Base-by-base conservation (phyloP, 2,329 filamentous ascomycete genomes). In the Trichoderma oligosporum region DNA sequence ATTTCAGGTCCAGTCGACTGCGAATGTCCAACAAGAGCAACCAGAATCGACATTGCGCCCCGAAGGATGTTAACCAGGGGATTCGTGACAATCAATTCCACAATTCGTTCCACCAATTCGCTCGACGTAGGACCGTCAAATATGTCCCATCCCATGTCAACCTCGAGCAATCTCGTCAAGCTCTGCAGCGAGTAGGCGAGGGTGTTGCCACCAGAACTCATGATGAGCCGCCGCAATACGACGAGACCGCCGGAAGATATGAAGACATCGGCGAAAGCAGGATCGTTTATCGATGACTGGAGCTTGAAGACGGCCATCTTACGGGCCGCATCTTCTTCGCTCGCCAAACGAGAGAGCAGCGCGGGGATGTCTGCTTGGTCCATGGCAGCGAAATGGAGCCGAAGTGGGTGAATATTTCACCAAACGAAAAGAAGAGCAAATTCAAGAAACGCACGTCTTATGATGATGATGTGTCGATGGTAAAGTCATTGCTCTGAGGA, bases 241-340 rank as follows among this genome's bases (percentile, higher is more conserved):
- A 85, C 81, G 62, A 97, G 80, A 4, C 94, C 94, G 57, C 91
- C 91, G 48, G 91, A 89, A 51, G 88, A 85, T 61, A 97, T 96
- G 76, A 99, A 99, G 65, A 95, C 86, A 72, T 97, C 94, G 67
- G 94, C 94, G 72, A 97, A 97, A 49, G 91, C 88, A 24, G 93
- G 93, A 74, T 99, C 94, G 70, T 92, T 93, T 73, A 99, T 96
- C 61, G 90, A 91, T 62, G 84, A 87, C 74, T 99, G 94, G 63
- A 99, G 84, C 77, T 97, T 97, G 82, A 99, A 99, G 60, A 95
- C 94, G 60, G 94, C 94, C 90, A 97, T 97, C 74, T 99, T 99
- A 68, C 92, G 90, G 65, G 90, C 87, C 57, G 90, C 92, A 79
- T 99, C 94, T 74, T 96, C 84, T 65, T 86, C 82, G 74, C 83